These are phyloP conservation scores for Colletotrichum lini DNA, from an alignment of 2,329 filamentous ascomycete species.

Conservation along the genomic window DNA sequence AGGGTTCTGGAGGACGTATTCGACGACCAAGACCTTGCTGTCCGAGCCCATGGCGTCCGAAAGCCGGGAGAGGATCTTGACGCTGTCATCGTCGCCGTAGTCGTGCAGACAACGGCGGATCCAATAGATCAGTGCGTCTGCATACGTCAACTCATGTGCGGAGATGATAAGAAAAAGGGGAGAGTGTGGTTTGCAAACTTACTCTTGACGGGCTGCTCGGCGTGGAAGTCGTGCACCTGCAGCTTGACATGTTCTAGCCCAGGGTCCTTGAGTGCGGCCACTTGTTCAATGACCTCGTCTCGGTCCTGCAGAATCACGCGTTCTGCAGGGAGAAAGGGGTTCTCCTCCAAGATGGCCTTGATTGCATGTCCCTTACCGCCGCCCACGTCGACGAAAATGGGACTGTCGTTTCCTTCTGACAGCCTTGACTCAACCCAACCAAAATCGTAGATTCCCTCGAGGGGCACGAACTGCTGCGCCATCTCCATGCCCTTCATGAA, in stretches of 20 bases:
- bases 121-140: slow-evolving; percentile 55
- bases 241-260: slow-evolving; percentile 13
- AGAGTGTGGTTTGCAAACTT: background rate
- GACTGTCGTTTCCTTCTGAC: slow-evolving; percentile 27
- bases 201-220: slow-evolving; percentile 43
- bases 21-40: slow-evolving; percentile 52
- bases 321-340: slow-evolving; percentile 21
- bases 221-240: slow-evolving; percentile 43
- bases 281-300: slow-evolving; percentile 40
- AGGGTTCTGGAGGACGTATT: slow-evolving; percentile 48
- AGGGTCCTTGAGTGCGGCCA: slow-evolving; percentile 10
- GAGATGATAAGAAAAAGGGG: background rate
- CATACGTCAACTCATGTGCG: slow-evolving; percentile 8
- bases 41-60: slow-evolving; percentile 50
- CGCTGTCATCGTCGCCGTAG: slow-evolving; percentile 52
- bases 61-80: slow-evolving; percentile 50
- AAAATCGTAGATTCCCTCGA: slow-evolving; percentile 50
- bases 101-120: slow-evolving; percentile 56
- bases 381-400: slow-evolving; percentile 53
- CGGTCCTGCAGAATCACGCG: slow-evolving; percentile 44
- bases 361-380: slow-evolving; percentile 50
- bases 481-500: slow-evolving; percentile 51
- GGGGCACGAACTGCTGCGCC: slow-evolving; percentile 45
- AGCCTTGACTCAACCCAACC: slow-evolving; percentile 46
- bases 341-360: slow-evolving; percentile 40